Evolutionary conservation across 2,329 filamentous ascomycete species (phyloP).

Genomic region (Dactylonectria estremocensis): DNA sequence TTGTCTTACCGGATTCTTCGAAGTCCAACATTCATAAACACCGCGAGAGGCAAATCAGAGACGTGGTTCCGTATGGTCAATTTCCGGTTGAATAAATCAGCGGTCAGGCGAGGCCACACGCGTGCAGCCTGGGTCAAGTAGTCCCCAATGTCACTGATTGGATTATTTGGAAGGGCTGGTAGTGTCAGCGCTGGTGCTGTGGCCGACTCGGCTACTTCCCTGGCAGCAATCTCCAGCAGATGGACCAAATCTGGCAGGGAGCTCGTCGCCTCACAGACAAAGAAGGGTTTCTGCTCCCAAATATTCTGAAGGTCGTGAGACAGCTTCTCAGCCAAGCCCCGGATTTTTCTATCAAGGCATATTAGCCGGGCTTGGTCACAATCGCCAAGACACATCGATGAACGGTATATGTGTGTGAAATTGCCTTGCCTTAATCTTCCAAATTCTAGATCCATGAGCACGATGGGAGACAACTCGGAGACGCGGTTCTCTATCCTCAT

Average conservation of each 20-base stretch:
- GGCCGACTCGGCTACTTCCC: neutral
- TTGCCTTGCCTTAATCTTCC: slow-evolving; percentile 52
- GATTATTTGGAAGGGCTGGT: neutral
- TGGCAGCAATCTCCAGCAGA: neutral
- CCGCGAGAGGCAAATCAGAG: neutral
- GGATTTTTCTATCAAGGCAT: slow-evolving; percentile 51
- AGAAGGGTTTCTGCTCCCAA: slow-evolving; percentile 40
- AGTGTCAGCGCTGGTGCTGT: neutral
- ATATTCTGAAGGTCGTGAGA: slow-evolving; percentile 52
- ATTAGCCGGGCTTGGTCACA: slow-evolving; percentile 29
- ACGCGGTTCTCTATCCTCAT: slow-evolving; percentile 43
- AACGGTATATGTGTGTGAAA: neutral
- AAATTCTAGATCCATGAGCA: slow-evolving; percentile 51
- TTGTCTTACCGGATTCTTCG: neutral
- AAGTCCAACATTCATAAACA: neutral
- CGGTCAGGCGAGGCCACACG: neutral
- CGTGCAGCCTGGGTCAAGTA: neutral
- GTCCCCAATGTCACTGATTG: neutral
- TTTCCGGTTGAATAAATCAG: neutral
- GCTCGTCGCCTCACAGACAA: neutral
- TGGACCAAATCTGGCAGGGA: neutral
- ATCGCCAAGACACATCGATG: slow-evolving; percentile 5
- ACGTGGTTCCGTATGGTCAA: neutral
- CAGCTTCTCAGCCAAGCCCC: slow-evolving; percentile 53
- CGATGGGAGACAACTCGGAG: slow-evolving; percentile 50